phyloP scores from a whole-genome alignment of 139 green algal genomes.

The Auxenochlorella protothecoides region DNA sequence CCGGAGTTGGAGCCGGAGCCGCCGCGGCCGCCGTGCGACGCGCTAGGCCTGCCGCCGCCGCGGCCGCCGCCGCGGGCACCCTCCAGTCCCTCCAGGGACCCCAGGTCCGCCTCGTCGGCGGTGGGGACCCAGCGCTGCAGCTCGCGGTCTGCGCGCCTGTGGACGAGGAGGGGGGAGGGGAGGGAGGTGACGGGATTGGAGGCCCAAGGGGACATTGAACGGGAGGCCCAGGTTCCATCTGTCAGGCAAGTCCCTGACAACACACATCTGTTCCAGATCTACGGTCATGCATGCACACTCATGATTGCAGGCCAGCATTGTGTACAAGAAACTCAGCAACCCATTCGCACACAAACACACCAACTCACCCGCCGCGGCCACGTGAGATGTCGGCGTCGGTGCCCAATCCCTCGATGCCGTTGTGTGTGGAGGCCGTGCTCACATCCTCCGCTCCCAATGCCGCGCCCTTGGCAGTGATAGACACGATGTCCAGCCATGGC shows the following conservation, averaged over 20 bases:
- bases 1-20: not conserved
- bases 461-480: conserved; percentile 54
- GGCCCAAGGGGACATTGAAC: not conserved
- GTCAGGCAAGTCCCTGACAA: not conserved
- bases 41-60: not conserved
- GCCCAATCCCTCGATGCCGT: conserved; percentile 47
- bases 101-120: conserved; percentile 1
- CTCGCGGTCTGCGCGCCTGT: conserved; percentile 42
- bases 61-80: not conserved
- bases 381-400: conserved; percentile 66
- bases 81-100: conserved; percentile 3
- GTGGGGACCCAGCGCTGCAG: conserved; percentile 67
- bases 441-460: conserved; percentile 46
- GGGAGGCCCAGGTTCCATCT: not conserved
- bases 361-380: conserved; percentile 41
- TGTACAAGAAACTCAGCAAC: not conserved
- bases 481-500: conserved; percentile 25
- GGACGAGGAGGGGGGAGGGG: not conserved
- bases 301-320: not conserved
- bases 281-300: not conserved
- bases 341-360: not conserved
- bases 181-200: too few species aligned
- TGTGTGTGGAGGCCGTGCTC: conserved; percentile 11
- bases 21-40: conserved; percentile 2
- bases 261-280: not conserved